These are phyloP conservation scores for Oidium heveae DNA, from an alignment of 2,329 filamentous ascomycete genomes.

Conservation along the genomic window DNA sequence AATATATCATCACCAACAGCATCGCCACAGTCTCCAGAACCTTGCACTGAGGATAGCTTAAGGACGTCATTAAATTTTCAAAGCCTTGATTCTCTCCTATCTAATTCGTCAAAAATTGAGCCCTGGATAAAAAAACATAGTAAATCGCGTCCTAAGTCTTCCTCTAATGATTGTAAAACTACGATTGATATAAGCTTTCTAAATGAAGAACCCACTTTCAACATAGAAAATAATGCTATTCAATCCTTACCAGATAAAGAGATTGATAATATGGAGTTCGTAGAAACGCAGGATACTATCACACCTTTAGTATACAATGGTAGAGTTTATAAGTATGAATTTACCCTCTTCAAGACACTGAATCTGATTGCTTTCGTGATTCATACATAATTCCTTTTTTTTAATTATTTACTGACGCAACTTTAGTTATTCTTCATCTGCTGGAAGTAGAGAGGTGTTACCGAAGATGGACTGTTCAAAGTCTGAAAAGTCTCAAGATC, in stretches of 20 bases:
- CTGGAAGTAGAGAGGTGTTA: background rate
- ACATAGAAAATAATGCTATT: conserved; percentile 15
- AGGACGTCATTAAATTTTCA: background rate
- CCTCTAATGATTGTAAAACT: no score
- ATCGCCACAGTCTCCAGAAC: background rate
- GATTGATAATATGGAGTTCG: background rate
- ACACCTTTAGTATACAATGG: background rate
- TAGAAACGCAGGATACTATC: background rate
- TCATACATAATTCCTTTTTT: background rate
- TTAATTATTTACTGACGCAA: background rate
- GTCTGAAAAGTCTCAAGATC: no score
- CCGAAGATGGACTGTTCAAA: background rate
- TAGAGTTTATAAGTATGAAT: background rate
- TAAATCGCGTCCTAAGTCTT: no score
- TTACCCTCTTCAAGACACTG: background rate
- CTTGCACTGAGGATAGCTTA: background rate
- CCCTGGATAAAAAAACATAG: no score
- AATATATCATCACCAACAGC: no score
- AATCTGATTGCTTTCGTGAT: background rate
- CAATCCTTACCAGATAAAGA: no score
- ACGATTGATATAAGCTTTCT: conserved; percentile 4
- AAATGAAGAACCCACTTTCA: conserved; percentile 10
- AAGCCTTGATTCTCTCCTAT: background rate
- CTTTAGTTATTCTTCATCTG: background rate
- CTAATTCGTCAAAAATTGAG: no score